Evolutionary conservation across 2,329 filamentous ascomycete genomes (phyloP), one percentile per base, ranked within the genome.

Genomic region (Scytalidium sp.): DNA sequence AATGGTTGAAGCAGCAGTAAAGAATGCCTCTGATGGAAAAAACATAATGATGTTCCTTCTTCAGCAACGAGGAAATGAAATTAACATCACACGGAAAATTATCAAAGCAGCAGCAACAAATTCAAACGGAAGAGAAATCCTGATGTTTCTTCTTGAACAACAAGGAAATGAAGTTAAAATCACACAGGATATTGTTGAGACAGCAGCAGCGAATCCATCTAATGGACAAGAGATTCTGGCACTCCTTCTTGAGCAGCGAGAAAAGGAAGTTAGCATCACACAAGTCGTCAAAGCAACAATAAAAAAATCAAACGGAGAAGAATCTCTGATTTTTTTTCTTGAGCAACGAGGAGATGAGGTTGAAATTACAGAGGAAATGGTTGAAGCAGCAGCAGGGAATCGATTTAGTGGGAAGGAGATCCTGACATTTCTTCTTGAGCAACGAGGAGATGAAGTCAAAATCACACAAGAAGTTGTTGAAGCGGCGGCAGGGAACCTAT

Each of bases 201-300:
- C 41, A 10, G 41, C 41, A 27, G 45, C 32, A 7, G 8, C n/a
- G n/a, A 41, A 43, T 23, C 22, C 21, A 4, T 25, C 19, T 21
- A 25, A 13, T 43, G 48, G 44, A n/a, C 20, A 50, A 21, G 44
- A 50, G 17, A 25, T 47, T 19, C 41, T 50, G 25, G 19, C 3
- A 42, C 49, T 50, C 5, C 45, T 50, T 7, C 45, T 50, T 47
- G 49, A 50, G 11, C 21, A 46, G 20, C 23, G 43, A 9, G 27
- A 43, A 13, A 32, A 7, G 10, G 47, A 50, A 10, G 47, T 50
- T 9, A 7, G 11, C 9, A 43, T 50, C 15, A 47, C 45, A 41
- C 44, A 50, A 50, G 44, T 50, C 13, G 49, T 50, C 4, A 50
- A 47, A 23, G 45, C 49, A 27, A 45, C 49, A 36, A n/a, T n/a